Conservation (phyloP, 2,329 filamentous ascomycete genomes). For the Eutypella sp. region DNA sequence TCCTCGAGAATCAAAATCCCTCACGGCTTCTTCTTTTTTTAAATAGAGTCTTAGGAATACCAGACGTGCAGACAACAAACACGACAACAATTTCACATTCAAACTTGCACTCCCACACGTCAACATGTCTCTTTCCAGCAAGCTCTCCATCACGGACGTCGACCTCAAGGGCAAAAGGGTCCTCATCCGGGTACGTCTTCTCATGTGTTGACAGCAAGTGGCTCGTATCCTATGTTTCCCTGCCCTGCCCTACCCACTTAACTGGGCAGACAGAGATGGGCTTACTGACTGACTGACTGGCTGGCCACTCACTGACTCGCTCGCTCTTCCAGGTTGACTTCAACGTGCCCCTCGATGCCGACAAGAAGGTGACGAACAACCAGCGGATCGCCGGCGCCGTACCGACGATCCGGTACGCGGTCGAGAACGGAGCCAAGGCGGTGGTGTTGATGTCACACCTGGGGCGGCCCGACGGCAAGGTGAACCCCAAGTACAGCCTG, state of each 20-base stretch:
- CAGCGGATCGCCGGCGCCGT: constrained; percentile 96
- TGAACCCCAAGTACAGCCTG: constrained; percentile 89
- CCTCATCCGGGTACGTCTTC: constrained; percentile 76
- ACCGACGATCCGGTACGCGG: constrained; percentile 90
- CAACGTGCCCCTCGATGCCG: constrained; percentile 92
- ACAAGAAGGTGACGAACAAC: constrained; percentile 95
- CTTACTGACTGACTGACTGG: too few relatives aligned
- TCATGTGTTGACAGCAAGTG: too few relatives aligned
- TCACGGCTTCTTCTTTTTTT: too few relatives aligned
- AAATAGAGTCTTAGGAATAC: too few relatives aligned
- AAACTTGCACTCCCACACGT: constrained; percentile 11
- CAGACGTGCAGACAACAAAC: neutral
- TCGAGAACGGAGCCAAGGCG: constrained; percentile 84
- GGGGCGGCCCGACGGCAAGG: constrained; percentile 86
- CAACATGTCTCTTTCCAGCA: constrained; percentile 96
- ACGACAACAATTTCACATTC: constrained; percentile 7
- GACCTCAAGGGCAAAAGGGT: constrained; percentile 98
- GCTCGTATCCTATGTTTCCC: constrained; percentile 1
- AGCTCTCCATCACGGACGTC: constrained; percentile 93
- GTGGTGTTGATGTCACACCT: constrained; percentile 98
- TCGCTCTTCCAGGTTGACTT: constrained; percentile 76
- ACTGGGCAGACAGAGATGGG: too few relatives aligned
- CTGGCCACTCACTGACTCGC: constrained; percentile 18
- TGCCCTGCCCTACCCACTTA: constrained; percentile 1
- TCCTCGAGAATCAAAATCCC: neutral